A percentile compares a stretch with the other conserved stretches of the same genome.
Conservation (phyloP, 2,329 filamentous ascomycete species). For the Colletotrichum kahawae region DNA sequence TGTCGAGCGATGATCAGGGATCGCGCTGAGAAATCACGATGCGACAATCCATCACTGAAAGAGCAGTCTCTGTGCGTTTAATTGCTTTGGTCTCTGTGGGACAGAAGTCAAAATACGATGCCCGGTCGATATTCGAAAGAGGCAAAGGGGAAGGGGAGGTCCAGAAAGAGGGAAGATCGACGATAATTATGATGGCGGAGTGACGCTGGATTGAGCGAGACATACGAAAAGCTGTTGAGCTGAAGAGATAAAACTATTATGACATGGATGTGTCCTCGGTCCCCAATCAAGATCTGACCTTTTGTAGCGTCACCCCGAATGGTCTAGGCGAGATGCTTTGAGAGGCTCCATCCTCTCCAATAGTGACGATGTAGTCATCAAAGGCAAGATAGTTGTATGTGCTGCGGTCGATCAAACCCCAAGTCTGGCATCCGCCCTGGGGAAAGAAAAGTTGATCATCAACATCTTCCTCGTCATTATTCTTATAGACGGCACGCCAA, state of each 20-base stretch:
- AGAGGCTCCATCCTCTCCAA: neutral
- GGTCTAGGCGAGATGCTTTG: constrained; percentile 2
- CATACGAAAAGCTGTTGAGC: too few relatives aligned
- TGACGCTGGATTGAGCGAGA: neutral
- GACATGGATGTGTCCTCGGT: neutral
- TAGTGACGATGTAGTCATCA: constrained; percentile 33
- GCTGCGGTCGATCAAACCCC: constrained; percentile 35
- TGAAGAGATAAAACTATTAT: too few relatives aligned
- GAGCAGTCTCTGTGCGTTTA: neutral
- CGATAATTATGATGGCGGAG: neutral
- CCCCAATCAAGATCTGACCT: neutral
- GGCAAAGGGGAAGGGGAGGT: too few relatives aligned
- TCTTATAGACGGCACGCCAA: constrained; percentile 39
- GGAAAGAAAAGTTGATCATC: constrained; percentile 32
- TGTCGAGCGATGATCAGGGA: neutral
- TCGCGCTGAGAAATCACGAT: neutral
- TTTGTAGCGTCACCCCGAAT: neutral
- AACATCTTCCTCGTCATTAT: constrained; percentile 15
- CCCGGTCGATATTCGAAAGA: neutral
- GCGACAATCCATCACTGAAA: neutral
- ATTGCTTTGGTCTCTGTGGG: too few relatives aligned
- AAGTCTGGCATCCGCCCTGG: constrained; percentile 34
- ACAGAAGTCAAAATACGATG: neutral
- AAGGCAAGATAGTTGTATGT: constrained; percentile 36
- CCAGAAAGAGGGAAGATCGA: too few relatives aligned